Percentiles rank a stretch among this genome's conserved stretches.
These are phyloP conservation scores for Solanum hybrid DNA, from an alignment of 305 asterid species.

Conservation along the genomic window DNA sequence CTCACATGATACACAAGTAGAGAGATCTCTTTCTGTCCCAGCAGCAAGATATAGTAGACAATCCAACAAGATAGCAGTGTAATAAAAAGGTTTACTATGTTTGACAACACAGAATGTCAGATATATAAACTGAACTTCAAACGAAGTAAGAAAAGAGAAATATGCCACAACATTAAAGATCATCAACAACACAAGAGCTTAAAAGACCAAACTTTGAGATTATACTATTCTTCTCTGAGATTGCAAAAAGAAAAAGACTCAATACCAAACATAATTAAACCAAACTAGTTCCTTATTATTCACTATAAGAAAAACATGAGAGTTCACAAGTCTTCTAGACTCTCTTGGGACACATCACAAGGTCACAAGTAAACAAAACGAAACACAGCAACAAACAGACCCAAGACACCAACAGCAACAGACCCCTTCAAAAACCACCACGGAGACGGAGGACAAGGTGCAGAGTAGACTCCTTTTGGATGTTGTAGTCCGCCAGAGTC, in stretches of 20 bases:
- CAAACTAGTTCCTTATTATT: not conserved
- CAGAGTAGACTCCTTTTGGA: not conserved
- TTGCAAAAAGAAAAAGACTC: not conserved
- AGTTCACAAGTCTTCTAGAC: not conserved
- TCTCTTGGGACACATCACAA: not conserved
- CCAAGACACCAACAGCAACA: not conserved
- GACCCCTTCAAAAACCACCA: not conserved
- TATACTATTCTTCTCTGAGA: not conserved
- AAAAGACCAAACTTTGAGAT: not conserved
- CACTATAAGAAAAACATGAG: not conserved
- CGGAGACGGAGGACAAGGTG: not conserved
- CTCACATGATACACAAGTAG: not conserved
- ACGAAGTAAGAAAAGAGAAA: not conserved
- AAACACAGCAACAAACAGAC: not conserved
- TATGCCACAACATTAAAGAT: not conserved
- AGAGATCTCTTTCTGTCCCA: not conserved
- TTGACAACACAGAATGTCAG: not conserved
- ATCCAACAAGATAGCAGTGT: not conserved
- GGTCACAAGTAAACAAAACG: not conserved
- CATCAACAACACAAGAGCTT: not conserved
- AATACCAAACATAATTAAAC: not conserved
- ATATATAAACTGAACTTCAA: not conserved
- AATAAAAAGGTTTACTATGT: not conserved
- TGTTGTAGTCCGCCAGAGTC: not conserved
- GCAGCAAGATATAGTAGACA: not conserved